Evolutionary conservation across 208 protist species (phyloP).

Genomic region (Leishmania braziliensis): DNA sequence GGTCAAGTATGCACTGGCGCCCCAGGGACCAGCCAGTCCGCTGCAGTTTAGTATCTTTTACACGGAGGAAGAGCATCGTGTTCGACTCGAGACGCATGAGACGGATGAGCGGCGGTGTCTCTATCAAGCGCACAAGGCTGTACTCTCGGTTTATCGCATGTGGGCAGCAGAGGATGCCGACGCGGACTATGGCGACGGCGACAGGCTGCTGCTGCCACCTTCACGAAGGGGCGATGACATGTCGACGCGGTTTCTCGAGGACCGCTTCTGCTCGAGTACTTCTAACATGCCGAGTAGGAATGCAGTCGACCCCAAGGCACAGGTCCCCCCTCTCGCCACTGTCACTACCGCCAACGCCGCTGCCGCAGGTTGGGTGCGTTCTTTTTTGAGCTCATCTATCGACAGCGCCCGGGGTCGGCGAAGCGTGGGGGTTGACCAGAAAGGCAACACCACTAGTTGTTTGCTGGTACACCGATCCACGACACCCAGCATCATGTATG

Average conservation of each 20-base stretch:
- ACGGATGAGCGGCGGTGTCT: conserved; percentile 40
- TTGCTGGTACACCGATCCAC: neutral
- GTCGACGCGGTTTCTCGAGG: conserved; percentile 1
- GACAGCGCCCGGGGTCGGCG: conserved; percentile 20
- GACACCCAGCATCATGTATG: neutral
- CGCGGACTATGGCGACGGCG: conserved; percentile 11
- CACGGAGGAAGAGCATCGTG: conserved; percentile 40
- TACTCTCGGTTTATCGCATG: conserved; percentile 36
- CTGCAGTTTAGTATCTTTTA: conserved; percentile 17
- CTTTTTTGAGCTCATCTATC: conserved; percentile 20
- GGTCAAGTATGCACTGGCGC: neutral
- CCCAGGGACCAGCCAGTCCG: neutral
- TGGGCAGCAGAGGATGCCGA: conserved; percentile 13
- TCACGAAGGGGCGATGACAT: neutral
- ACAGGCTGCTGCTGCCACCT: neutral
- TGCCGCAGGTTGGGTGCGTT: conserved; percentile 13
- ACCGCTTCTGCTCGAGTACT: neutral
- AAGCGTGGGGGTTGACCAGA: neutral
- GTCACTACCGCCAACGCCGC: neutral
- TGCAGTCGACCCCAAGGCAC: neutral
- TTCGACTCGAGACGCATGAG: conserved; percentile 29
- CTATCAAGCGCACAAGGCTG: conserved; percentile 29
- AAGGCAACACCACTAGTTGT: neutral
- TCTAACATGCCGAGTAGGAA: neutral
- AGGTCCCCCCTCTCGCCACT: neutral